These are phyloP conservation scores for Talaromyces liani DNA, from an alignment of 495 filamentous ascomycete genomes.

Conservation along the genomic window DNA sequence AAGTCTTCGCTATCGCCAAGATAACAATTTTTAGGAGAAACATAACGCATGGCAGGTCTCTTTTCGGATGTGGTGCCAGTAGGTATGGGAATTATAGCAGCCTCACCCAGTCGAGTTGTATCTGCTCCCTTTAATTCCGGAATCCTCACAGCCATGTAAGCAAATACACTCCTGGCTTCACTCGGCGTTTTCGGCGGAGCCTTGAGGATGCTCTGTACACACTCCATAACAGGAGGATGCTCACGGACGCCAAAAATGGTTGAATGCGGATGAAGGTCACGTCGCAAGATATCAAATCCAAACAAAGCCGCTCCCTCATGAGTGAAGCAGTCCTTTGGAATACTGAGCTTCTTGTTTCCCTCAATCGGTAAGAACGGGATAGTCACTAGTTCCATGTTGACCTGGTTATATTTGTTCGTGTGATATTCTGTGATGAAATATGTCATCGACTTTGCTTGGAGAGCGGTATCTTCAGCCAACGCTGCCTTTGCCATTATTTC, in stretches of 20 bases:
- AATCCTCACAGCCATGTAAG: conserved; percentile 71
- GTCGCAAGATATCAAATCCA: conserved; percentile 67
- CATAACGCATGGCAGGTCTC: conserved; percentile 27
- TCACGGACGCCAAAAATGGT: conserved; percentile 71
- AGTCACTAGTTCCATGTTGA: conserved; percentile 46
- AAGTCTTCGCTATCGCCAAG: conserved; percentile 70
- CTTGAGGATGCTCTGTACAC: conserved; percentile 58
- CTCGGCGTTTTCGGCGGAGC: conserved; percentile 58
- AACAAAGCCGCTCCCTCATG: conserved; percentile 70
- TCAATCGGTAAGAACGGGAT: conserved; percentile 69
- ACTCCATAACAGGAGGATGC: conserved; percentile 71
- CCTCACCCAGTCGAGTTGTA: conserved; percentile 49
- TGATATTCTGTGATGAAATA: conserved; percentile 79
- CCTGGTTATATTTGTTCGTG: conserved; percentile 61
- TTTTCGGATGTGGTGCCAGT: conserved; percentile 31
- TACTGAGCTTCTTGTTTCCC: conserved; percentile 53
- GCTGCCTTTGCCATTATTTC: conserved; percentile 61
- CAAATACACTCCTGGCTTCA: conserved; percentile 64
- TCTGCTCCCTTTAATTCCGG: conserved; percentile 59
- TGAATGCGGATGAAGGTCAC: conserved; percentile 67
- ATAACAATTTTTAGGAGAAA: conserved; percentile 66
- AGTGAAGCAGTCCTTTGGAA: conserved; percentile 71
- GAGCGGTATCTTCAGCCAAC: conserved; percentile 41
- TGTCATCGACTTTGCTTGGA: conserved; percentile 60
- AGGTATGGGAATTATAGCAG: conserved; percentile 64